These are phyloP conservation scores for Apiotrichum mycotoxinovorans DNA, from an alignment of 1,284 basidiomycete genomes.

Conservation along the genomic window DNA sequence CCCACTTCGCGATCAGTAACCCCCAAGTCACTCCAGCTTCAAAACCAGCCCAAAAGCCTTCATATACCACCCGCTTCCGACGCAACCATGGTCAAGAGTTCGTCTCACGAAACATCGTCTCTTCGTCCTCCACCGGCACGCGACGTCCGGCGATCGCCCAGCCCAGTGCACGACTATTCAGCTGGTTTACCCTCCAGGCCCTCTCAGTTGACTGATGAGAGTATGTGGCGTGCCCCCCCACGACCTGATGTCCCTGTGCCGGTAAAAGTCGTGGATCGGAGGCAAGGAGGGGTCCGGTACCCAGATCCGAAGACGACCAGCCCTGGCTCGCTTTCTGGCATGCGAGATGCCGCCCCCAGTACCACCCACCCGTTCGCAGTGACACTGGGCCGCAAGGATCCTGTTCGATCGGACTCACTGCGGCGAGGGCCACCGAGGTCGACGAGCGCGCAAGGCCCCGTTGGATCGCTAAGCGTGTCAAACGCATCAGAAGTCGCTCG, in stretches of 20 bases:
- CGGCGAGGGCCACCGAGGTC: neutral
- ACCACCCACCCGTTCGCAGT: constrained; percentile 40
- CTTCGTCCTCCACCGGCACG: constrained; percentile 35
- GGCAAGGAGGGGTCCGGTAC: constrained; percentile 5
- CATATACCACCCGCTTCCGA: neutral
- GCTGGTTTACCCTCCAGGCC: neutral
- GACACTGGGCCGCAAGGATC: constrained; percentile 1
- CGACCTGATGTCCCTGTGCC: neutral
- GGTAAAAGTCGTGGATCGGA: neutral
- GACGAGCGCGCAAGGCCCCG: neutral
- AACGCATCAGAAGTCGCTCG: neutral
- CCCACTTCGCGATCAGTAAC: constrained; percentile 5
- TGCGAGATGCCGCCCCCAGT: constrained; percentile 1
- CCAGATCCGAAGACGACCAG: neutral
- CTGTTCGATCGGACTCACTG: neutral
- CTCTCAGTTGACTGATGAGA: neutral
- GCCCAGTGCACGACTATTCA: constrained; percentile 27
- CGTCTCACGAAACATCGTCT: neutral
- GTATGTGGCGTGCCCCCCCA: neutral
- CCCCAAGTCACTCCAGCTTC: constrained; percentile 13
- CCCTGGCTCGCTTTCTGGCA: neutral
- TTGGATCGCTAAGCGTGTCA: neutral
- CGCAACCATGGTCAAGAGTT: neutral
- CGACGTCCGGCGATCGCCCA: constrained; percentile 35
- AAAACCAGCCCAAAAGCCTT: constrained; percentile 3